A percentile compares a stretch with the other conserved stretches of the same genome.
phyloP scores from a whole-genome alignment of 2,329 filamentous ascomycete species.

The Arthroderma sp. region DNA sequence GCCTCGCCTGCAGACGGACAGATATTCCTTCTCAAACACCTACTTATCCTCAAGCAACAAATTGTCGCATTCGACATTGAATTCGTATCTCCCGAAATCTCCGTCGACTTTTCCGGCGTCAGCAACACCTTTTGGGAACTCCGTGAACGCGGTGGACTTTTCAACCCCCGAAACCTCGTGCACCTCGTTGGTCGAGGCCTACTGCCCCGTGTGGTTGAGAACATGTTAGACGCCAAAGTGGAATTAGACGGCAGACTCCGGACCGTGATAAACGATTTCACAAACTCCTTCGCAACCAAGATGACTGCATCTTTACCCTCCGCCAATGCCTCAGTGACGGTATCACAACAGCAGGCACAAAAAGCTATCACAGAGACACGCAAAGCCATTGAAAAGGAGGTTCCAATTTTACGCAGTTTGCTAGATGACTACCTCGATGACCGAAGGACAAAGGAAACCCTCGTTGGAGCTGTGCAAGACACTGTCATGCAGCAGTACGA shows the following conservation, averaged over 20 bases:
- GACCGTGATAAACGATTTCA: constrained; percentile 53
- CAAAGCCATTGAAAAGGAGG: constrained; percentile 44
- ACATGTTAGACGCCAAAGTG: constrained; percentile 58
- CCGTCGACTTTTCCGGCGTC: constrained; percentile 53
- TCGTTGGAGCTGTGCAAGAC: constrained; percentile 53
- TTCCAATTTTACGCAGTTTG: constrained; percentile 41
- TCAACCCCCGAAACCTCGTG: constrained; percentile 51
- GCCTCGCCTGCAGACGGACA: constrained; percentile 58
- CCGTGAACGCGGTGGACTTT: constrained; percentile 50
- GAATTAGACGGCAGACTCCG: constrained; percentile 51
- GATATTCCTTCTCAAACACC: constrained; percentile 86
- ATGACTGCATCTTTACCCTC: constrained; percentile 40
- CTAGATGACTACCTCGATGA: constrained; percentile 53
- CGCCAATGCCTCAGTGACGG: constrained; percentile 4
- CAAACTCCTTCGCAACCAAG: constrained; percentile 41
- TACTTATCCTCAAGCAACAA: constrained; percentile 89
- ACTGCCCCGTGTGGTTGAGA: constrained; percentile 53
- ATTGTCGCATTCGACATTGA: constrained; percentile 93
- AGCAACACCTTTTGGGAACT: constrained; percentile 56
- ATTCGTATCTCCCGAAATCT: constrained; percentile 51
- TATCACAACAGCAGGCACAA: constrained; percentile 5
- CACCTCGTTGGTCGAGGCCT: constrained; percentile 45
- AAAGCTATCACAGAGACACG: constrained; percentile 37
- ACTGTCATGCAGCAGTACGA: constrained; percentile 51
- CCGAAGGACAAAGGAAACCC: constrained; percentile 49